Base-by-base conservation (phyloP, 306 rosid species). In the Astragalus membranaceus region DNA sequence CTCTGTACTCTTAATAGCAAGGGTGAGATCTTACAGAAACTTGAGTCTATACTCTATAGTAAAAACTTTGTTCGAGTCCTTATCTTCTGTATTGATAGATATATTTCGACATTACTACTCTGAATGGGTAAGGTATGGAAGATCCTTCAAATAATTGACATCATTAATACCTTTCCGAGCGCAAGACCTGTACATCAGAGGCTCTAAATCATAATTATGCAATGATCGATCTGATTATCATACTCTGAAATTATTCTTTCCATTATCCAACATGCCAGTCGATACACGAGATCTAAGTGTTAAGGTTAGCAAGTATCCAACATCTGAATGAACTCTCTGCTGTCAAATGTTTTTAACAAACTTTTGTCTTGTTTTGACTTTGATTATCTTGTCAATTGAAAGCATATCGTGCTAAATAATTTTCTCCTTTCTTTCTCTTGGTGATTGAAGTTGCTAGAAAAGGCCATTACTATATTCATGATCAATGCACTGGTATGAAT, bases 71-170 rank as follows among this genome's bases (percentile, higher is more conserved):
- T 43, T 9, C 49, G 75, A 12, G 55, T 73, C 11, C 63, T 29
- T 47, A 42, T 58, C 46, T 66, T 52, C 72, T 39, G 43, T 61
- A 13, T 55, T 36, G 15, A 37, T 77, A 48, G 46, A 68, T 62
- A 48, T 26, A 20, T 77, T 73, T 62, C 76, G 53, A 50, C 47
- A 44, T 43, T 20, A 20, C 23, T 20, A n/a, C n/a, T n/a, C n/a
- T n/a, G n/a, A n/a, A n/a, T n/a, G n/a, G n/a, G n/a, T n/a, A n/a
- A n/a, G 23, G 23, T 63, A 10, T 37, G 12, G 5, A 52, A 74
- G 16, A 44, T 64, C 72, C 43, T 44, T 62, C n/a, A 60, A 67
- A 32, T 58, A 49, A 37, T 72, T 78, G 74, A 33, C 64, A 78
- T 66, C 56, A 30, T 58, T 33, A n/a, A n/a, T 53, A 63, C 57